Base-by-base conservation (phyloP, 192 early-diverging fungal species). In the Backusella westeae region DNA sequence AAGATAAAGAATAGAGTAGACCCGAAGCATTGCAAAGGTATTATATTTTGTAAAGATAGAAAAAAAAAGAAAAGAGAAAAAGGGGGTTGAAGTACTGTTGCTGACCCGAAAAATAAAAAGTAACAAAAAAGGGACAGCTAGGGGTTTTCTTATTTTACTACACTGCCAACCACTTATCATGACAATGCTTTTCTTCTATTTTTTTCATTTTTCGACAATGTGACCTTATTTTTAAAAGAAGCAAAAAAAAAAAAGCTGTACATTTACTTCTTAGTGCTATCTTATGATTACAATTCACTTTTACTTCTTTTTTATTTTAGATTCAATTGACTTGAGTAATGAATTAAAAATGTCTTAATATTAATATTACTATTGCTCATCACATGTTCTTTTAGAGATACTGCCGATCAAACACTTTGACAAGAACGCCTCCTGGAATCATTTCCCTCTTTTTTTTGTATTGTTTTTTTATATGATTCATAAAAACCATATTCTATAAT, bases 1-100 rank as follows among this genome's bases (percentile, higher is more conserved):
- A 39, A 74, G 72, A 26, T 74, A 74, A 5, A 74, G 34, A 29
- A 74, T 74, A 39, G 52, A 74, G 14, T 35, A 74, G 8, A 74
- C 72, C 35, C 72, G 72, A 15, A 74, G 23, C 72, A 74, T 74
- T 63, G 12, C 21, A 63, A 29, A 29, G 3, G 23, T 63, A 29
- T 63, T 63, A 49, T 49, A 49, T 63, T 23, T 72, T 73, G 29
- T 34, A 53, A 56, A 73, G 44, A n/a, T 63, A 72, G 29, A 15
- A 74, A 56, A 73, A 14, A 29, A 73, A 56, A 59, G 34, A 17
- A 44, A 44, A 23, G 63, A 74, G 10, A 74, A 63, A 65, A 39
- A n/a, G 59, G 36, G 36, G 38, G 21, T 12, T 39, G 36, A 59
- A 74, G 53, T 21, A 74, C 26, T 2, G 39, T 14, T 39, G 35